phyloP scores from a whole-genome alignment of 495 filamentous ascomycete genomes.

The Achaetomiella virescens region DNA sequence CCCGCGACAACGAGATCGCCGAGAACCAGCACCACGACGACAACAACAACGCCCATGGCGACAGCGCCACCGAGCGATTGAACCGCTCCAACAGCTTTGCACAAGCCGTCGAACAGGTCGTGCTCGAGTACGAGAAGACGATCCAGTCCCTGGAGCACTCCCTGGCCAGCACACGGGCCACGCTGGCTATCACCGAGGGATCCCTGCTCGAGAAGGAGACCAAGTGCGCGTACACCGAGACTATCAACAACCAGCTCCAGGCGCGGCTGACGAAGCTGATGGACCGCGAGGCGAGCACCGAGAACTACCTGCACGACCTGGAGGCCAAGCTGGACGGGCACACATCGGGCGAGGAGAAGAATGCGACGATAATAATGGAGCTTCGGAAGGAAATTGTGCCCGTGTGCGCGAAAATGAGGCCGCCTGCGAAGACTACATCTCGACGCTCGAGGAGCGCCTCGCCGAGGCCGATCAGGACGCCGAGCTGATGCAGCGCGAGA shows the following conservation, averaged over 20 bases:
- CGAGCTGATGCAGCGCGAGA: constrained; percentile 93
- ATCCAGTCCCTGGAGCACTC: constrained; percentile 91
- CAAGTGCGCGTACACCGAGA: constrained; percentile 85
- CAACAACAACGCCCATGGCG: constrained; percentile 43
- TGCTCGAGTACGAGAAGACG: constrained; percentile 97
- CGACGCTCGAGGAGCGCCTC: constrained; percentile 89
- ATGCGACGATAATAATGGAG: constrained; percentile 73
- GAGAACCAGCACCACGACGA: constrained; percentile 49
- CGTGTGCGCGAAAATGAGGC: constrained; percentile 88
- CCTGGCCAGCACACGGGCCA: constrained; percentile 79
- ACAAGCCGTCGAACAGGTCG: constrained; percentile 89
- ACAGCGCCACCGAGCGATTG: constrained; percentile 79
- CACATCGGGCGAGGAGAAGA: constrained; percentile 88
- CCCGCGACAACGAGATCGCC: constrained; percentile 58
- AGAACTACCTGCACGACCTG: constrained; percentile 84
- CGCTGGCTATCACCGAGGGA: constrained; percentile 77
- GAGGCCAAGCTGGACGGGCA: constrained; percentile 85
- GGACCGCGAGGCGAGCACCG: constrained; percentile 83
- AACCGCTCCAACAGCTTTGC: constrained; percentile 94
- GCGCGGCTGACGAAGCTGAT: constrained; percentile 79
- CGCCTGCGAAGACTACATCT: constrained; percentile 90
- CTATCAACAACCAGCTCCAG: constrained; percentile 83
- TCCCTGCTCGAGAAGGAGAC: constrained; percentile 87
- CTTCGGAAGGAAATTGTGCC: constrained; percentile 84
- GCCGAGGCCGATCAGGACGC: constrained; percentile 95